Percentiles rank a stretch among this genome's conserved stretches.
phyloP scores from a whole-genome alignment of 2,329 filamentous ascomycete genomes.

The Aspergillus amoenus region DNA sequence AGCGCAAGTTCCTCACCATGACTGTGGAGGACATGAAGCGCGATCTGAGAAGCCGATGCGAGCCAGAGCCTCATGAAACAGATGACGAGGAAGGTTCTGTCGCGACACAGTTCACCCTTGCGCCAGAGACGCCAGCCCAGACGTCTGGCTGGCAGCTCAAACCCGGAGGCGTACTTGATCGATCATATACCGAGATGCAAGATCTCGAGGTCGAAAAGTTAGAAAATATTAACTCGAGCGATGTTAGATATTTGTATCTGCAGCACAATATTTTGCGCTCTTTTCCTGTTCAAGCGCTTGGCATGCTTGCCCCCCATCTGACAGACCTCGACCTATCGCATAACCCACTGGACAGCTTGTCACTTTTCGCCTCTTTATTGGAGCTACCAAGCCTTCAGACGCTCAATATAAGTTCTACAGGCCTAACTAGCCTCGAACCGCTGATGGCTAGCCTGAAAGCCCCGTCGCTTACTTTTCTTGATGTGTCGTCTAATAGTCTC shows the following conservation, averaged over 20 bases:
- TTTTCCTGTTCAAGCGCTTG: conserved; percentile 67
- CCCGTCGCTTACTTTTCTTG: conserved; percentile 71
- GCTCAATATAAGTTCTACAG: conserved; percentile 72
- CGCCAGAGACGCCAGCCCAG: conserved; percentile 44
- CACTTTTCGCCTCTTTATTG: conserved; percentile 65
- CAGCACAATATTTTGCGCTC: conserved; percentile 73
- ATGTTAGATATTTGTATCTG: conserved; percentile 62
- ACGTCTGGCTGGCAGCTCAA: conserved; percentile 38
- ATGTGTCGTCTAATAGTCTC: conserved; percentile 81
- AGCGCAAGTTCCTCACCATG: conserved; percentile 82
- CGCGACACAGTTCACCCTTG: conserved; percentile 41
- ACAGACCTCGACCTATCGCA: conserved; percentile 71
- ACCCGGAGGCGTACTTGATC: conserved; percentile 58
- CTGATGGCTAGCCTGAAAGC: conserved; percentile 69
- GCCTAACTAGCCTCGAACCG: conserved; percentile 67
- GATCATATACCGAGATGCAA: conserved; percentile 65
- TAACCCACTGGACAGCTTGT: conserved; percentile 67
- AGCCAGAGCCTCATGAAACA: conserved; percentile 47
- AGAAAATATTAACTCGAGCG: conserved; percentile 45
- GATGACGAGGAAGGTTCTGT: conserved; percentile 41
- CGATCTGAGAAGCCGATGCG: conserved; percentile 64
- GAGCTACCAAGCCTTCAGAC: conserved; percentile 73
- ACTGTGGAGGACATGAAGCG: conserved; percentile 78
- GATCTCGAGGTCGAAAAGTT: conserved; percentile 52
- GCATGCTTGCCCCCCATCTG: conserved; percentile 69